These are phyloP conservation scores for Talaromyces sp. DNA, from an alignment of 2,329 filamentous ascomycete species.

Conservation along the genomic window DNA sequence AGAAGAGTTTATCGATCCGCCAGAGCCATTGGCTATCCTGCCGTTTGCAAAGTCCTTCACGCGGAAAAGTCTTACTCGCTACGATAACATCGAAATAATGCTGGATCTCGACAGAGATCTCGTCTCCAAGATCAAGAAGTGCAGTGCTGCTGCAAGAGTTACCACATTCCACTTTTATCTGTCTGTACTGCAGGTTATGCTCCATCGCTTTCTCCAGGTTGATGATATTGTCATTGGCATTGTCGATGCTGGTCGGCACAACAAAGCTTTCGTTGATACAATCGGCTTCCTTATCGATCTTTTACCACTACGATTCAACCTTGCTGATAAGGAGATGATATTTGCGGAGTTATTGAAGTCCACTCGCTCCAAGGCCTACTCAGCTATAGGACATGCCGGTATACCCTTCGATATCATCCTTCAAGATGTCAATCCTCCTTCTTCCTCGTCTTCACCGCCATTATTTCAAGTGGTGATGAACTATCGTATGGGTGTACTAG, in stretches of 20 bases:
- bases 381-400: conserved; percentile 38
- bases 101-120: not conserved
- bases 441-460: not conserved
- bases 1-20: conserved; percentile 23
- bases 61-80: not conserved
- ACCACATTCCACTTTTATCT: conserved; percentile 48
- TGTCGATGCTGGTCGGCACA: conserved; percentile 43
- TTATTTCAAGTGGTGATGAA: not conserved
- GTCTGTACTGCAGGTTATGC: conserved; percentile 38
- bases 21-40: conserved; percentile 33
- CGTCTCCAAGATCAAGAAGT: not conserved
- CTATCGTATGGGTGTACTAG: not conserved
- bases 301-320: conserved; percentile 43
- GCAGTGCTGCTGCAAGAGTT: not conserved
- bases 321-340: conserved; percentile 27
- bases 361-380: conserved; percentile 26
- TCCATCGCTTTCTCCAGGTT: conserved; percentile 33
- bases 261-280: conserved; percentile 30
- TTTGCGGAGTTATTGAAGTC: conserved; percentile 27
- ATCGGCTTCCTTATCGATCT: conserved; percentile 52
- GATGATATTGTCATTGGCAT: conserved; percentile 49
- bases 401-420: not conserved
- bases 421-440: not conserved
- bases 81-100: not conserved
- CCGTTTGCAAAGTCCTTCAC: conserved; percentile 5